A percentile compares a stretch with the other conserved stretches of the same genome.
Conservation (phyloP, 2,329 filamentous ascomycete species). For the Ascochyta fabae region DNA sequence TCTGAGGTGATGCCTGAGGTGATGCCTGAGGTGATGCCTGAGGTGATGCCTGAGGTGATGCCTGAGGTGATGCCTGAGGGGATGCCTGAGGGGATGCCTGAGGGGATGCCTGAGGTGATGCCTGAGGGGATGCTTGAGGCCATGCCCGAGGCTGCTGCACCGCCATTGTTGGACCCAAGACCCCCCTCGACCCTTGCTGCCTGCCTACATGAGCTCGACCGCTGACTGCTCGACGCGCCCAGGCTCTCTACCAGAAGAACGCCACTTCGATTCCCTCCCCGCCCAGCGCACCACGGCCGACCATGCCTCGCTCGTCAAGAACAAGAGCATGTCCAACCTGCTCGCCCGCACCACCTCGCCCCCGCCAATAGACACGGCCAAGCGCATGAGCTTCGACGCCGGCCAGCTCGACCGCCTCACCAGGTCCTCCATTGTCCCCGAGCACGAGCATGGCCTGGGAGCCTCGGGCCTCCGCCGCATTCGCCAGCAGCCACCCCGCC, state of each 20-base stretch:
- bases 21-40: too few species aligned
- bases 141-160: neutral
- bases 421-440: slow-evolving; percentile 81
- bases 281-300: slow-evolving; percentile 30
- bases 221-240: slow-evolving; percentile 37
- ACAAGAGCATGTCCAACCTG: slow-evolving; percentile 58
- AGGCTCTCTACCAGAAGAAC: slow-evolving; percentile 46
- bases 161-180: neutral
- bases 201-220: slow-evolving; percentile 26
- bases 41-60: too few species aligned
- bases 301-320: slow-evolving; percentile 54
- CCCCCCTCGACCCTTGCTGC: neutral
- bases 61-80: neutral
- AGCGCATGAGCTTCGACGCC: slow-evolving; percentile 78
- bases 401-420: slow-evolving; percentile 71
- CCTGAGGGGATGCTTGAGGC: too few species aligned
- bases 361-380: slow-evolving; percentile 62
- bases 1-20: neutral
- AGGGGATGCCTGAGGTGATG: too few species aligned
- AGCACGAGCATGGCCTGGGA: slow-evolving; percentile 86
- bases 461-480: slow-evolving; percentile 90
- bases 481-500: slow-evolving; percentile 73
- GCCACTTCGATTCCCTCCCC: slow-evolving; percentile 30
- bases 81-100: too few species aligned
- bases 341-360: slow-evolving; percentile 43